A percentile compares a stretch with the other conserved stretches of the same genome.
phyloP scores from a whole-genome alignment of 345 rosid genomes.

The Corchorus olitorius region DNA sequence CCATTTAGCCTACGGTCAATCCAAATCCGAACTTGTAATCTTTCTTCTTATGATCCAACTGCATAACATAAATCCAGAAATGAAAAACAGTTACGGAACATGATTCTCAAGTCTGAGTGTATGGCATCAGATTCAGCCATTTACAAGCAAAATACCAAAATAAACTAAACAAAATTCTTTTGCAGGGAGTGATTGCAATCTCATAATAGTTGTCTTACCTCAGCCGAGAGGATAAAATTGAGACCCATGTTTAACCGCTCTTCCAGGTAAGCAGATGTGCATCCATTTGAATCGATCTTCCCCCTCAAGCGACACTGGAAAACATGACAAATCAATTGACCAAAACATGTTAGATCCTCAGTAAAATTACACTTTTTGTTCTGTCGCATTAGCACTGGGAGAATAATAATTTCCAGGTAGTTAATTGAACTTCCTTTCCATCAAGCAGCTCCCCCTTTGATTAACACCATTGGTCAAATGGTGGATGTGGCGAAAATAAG shows the following conservation, averaged over 20 bases:
- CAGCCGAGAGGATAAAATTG: slow-evolving; percentile 84
- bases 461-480: too few species aligned
- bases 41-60: slow-evolving; percentile 92
- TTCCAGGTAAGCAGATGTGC: slow-evolving; percentile 76
- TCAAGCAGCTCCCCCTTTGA: too few species aligned
- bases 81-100: background rate
- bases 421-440: too few species aligned
- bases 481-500: too few species aligned
- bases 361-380: too few species aligned
- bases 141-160: background rate
- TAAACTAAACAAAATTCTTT: background rate
- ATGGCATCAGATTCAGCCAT: background rate
- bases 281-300: slow-evolving; percentile 92
- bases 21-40: slow-evolving; percentile 97
- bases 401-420: too few species aligned
- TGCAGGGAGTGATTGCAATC: background rate
- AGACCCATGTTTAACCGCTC: slow-evolving; percentile 94
- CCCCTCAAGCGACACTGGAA: slow-evolving; percentile 92
- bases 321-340: slow-evolving; percentile 19
- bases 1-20: slow-evolving; percentile 77
- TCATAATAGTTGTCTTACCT: slow-evolving; percentile 47
- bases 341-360: background rate
- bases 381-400: too few species aligned
- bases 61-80: slow-evolving; percentile 28
- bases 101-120: background rate